phyloP scores from a whole-genome alignment of 2,329 filamentous ascomycete genomes.

The Diaporthe caulivora region DNA sequence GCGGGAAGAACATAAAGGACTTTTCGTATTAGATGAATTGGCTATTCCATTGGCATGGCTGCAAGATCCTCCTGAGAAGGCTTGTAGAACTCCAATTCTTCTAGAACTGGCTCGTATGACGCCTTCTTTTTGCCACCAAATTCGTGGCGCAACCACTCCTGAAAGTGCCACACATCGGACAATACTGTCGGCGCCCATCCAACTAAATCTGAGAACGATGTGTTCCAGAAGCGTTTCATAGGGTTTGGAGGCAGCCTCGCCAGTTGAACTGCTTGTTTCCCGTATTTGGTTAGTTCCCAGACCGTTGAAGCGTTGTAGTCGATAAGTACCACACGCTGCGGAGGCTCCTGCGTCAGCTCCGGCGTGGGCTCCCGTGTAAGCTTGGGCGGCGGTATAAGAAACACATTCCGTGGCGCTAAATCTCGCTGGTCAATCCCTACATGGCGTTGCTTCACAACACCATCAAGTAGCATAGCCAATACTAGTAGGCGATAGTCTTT shows the following conservation, averaged over 20 bases:
- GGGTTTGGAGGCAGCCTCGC: constrained; percentile 8
- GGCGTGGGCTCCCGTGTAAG: neutral
- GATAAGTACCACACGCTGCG: constrained; percentile 22
- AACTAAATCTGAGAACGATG: neutral
- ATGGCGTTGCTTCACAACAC: constrained; percentile 1
- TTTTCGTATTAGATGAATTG: too few relatives aligned
- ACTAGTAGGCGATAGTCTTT: constrained; percentile 9
- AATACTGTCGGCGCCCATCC: constrained; percentile 7
- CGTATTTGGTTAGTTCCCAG: constrained; percentile 7
- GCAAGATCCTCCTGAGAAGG: neutral
- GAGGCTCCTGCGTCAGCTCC: neutral
- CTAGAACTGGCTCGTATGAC: constrained; percentile 5
- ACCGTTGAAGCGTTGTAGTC: neutral
- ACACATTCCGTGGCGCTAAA: constrained; percentile 11
- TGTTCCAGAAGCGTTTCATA: constrained; percentile 12
- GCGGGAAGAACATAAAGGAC: too few relatives aligned
- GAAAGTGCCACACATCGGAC: neutral
- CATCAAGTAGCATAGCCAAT: constrained; percentile 14
- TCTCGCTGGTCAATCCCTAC: neutral
- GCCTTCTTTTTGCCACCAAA: constrained; percentile 17
- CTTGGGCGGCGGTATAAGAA: constrained; percentile 20
- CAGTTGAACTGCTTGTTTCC: neutral
- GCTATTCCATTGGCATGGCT: neutral
- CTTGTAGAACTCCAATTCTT: constrained; percentile 7
- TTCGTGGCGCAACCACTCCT: constrained; percentile 16